Base-by-base conservation (phyloP, 805 yeast species). In the Teunomyces stri region DNA sequence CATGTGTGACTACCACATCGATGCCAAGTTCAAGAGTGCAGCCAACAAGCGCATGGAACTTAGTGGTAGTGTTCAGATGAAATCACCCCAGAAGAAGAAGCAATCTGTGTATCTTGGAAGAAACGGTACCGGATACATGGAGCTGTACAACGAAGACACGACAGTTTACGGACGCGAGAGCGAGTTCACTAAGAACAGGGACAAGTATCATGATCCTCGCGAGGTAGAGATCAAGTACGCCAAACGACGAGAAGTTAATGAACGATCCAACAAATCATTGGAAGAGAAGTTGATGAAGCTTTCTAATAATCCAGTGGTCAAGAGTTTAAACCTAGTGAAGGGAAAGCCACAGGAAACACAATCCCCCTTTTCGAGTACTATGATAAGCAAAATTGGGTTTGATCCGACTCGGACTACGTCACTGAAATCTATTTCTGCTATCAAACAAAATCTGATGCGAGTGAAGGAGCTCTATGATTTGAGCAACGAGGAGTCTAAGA, bases 41-140 rank as follows among this genome's bases (percentile, higher is more conserved):
- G 76, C 80, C 16, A 75, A 82, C n/a, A 75, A 79, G 51, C 70
- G 98, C 51, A 79, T 89, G 72, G 98, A 91, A 62, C 71, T 92
- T 45, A 87, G 82, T 62, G 79, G 87, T 12, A 68, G 80, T 50
- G 71, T 76, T 49, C 66, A 82, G 48, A 62, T 80, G 65, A 75
- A 81, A 55, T 78, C 89, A 5, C 83, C 90, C 4, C 71, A 72
- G 21, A 66, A 70, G 42, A 59, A 29, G 31, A 58, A 46, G 34
- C 56, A 75, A 47, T 69, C 76, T 0, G 63, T 79, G 51, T 70
- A 70, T 37, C 55, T 72, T 43, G 74, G 70, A 4, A 62, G 59
- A 15, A 53, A 56, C 15, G 67, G 54, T 6, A 44, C 43, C 11
- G 50, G 46, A 29, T 46, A 51, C 28, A 56, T 56, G 45, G 57